Evolutionary conservation across 257 asterid genomes (phyloP).

Genomic region (Voacanga thouarsii): DNA sequence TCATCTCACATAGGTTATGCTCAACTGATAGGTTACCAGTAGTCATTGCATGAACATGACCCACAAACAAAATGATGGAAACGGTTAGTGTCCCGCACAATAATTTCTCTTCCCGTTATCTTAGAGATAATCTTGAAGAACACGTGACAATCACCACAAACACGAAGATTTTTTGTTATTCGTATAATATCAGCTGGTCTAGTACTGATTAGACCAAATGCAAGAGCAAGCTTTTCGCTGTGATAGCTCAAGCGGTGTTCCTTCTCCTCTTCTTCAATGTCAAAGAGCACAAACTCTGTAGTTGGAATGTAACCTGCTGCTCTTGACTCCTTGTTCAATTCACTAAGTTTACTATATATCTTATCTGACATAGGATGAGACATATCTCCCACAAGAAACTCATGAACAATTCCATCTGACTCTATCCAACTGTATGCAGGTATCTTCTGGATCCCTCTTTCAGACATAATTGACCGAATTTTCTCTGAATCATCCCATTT

Average conservation of each 20-base stretch:
- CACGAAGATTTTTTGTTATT: slow-evolving; percentile 40
- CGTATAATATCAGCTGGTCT: slow-evolving; percentile 25
- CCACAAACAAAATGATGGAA: slow-evolving; percentile 39
- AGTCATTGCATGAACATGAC: slow-evolving; percentile 41
- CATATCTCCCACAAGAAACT: slow-evolving; percentile 45
- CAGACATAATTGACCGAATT: slow-evolving; percentile 30
- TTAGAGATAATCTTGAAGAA: slow-evolving; percentile 36
- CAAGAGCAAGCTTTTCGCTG: slow-evolving; percentile 51
- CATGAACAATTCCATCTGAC: slow-evolving; percentile 39
- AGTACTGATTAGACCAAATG: slow-evolving; percentile 37
- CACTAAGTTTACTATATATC: slow-evolving; percentile 35
- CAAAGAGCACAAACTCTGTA: slow-evolving; percentile 43
- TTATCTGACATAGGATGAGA: slow-evolving; percentile 35
- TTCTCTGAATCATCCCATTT: slow-evolving; percentile 40
- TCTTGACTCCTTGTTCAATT: slow-evolving; percentile 30
- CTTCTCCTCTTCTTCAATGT: slow-evolving; percentile 50
- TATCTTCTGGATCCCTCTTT: slow-evolving; percentile 30
- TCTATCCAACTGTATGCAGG: slow-evolving; percentile 51
- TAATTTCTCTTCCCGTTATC: slow-evolving; percentile 34
- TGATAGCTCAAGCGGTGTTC: slow-evolving; percentile 38
- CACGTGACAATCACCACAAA: slow-evolving; percentile 46
- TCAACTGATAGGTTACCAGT: slow-evolving; percentile 26
- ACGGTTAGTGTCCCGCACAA: slow-evolving; percentile 41
- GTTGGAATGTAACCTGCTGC: slow-evolving; percentile 36
- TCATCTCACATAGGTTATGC: background rate